Percentiles rank a stretch among this genome's conserved stretches.
These are phyloP conservation scores for Sindora glabra DNA, from an alignment of 306 rosid species.

Conservation along the genomic window DNA sequence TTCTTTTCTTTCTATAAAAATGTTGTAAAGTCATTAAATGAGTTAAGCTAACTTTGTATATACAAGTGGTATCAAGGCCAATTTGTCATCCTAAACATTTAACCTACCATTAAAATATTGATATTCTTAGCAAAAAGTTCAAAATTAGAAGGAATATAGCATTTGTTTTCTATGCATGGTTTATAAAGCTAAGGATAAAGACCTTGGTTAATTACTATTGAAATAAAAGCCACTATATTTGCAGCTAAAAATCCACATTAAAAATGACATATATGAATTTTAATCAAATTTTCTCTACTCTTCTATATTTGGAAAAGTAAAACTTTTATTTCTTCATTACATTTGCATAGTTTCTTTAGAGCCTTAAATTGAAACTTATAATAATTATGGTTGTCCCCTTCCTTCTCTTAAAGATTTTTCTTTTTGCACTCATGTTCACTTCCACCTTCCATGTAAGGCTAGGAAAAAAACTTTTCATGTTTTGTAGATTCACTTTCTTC, in stretches of 20 bases:
- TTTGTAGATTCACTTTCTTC: constrained; percentile 33
- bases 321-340: background rate
- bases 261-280: background rate
- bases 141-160: background rate
- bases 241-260: background rate
- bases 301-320: background rate
- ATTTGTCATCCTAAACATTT: constrained; percentile 23
- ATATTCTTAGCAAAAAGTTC: constrained; percentile 12
- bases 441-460: constrained; percentile 25
- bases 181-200: background rate
- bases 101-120: constrained; percentile 6
- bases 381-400: constrained; percentile 38
- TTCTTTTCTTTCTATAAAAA: too few relatives aligned
- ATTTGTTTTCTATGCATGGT: too few relatives aligned
- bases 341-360: constrained; percentile 1
- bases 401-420: constrained; percentile 4
- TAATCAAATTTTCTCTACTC: background rate
- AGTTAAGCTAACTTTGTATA: too few relatives aligned
- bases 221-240: too few relatives aligned
- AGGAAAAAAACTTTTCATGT: constrained; percentile 48
- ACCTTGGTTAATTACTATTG: background rate
- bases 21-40: too few relatives aligned
- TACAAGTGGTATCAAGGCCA: too few relatives aligned
- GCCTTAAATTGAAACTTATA: constrained; percentile 13
- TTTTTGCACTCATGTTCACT: constrained; percentile 27